Evolutionary conservation across 345 rosid species (phyloP).

Genomic region (Camelina sativa): DNA sequence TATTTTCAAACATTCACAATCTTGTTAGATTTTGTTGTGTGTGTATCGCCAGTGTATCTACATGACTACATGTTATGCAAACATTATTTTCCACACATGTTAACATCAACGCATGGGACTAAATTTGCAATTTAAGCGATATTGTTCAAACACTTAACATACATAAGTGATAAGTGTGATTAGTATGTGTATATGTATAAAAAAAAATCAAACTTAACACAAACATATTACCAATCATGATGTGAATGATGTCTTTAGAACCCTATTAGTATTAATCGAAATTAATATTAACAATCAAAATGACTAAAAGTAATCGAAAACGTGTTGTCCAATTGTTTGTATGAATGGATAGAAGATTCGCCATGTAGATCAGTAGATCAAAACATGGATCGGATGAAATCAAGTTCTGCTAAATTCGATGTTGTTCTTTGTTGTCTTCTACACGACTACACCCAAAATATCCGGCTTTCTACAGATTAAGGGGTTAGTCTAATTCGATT

Average conservation of each 20-base stretch:
- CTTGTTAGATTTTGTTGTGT: slow-evolving; percentile 32
- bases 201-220: background rate
- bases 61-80: slow-evolving; percentile 1
- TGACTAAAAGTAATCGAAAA: too few species aligned
- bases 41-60: background rate
- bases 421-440: too few species aligned
- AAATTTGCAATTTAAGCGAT: background rate
- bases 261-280: background rate
- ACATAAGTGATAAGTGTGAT: background rate
- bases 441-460: background rate
- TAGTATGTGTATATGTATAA: background rate
- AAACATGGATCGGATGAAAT: background rate
- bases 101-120: slow-evolving; percentile 6
- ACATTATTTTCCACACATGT: background rate
- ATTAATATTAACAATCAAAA: too few species aligned
- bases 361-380: background rate
- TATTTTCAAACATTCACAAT: slow-evolving; percentile 25
- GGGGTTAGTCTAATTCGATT: background rate
- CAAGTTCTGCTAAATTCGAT: too few species aligned
- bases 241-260: background rate
- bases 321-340: too few species aligned
- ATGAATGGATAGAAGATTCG: background rate
- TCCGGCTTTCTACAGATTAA: background rate
- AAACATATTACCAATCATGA: background rate
- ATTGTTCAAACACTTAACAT: too few species aligned